Conservation (phyloP, 495 filamentous ascomycete genomes). For the Tuber magnatum region DNA sequence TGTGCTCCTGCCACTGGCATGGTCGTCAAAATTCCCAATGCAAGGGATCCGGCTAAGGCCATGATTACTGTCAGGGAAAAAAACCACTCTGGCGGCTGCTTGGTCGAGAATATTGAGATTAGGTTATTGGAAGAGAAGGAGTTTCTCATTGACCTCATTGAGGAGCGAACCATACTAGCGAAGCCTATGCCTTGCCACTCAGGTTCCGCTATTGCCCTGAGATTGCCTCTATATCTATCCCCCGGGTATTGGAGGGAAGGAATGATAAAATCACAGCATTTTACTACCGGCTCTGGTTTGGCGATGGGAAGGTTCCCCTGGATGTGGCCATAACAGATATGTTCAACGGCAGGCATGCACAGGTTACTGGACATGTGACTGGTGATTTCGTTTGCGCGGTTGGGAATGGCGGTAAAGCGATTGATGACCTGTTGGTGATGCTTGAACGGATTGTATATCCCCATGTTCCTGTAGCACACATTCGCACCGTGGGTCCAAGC, state of each 20-base stretch:
- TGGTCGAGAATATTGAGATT: slow-evolving; percentile 77
- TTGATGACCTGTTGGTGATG: no score
- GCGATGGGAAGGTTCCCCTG: slow-evolving; percentile 75
- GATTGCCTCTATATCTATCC: slow-evolving; percentile 66
- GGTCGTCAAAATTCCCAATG: slow-evolving; percentile 73
- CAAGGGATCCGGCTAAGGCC: slow-evolving; percentile 69
- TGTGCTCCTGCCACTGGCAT: slow-evolving; percentile 77
- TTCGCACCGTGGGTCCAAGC: no score
- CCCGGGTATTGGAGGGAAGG: slow-evolving; percentile 85
- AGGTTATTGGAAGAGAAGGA: slow-evolving; percentile 65
- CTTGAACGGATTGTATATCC: no score
- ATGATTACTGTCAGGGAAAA: slow-evolving; percentile 68
- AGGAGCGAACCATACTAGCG: slow-evolving; percentile 75
- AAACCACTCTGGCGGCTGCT: slow-evolving; percentile 55
- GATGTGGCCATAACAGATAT: slow-evolving; percentile 71
- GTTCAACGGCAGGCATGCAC: slow-evolving; percentile 79
- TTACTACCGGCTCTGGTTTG: slow-evolving; percentile 95
- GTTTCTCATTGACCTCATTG: slow-evolving; percentile 76
- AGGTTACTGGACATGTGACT: slow-evolving; percentile 80
- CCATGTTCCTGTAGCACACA: no score
- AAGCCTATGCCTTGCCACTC: slow-evolving; percentile 71
- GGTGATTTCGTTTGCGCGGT: slow-evolving; percentile 98
- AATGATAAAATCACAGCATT: slow-evolving; percentile 97
- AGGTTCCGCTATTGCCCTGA: slow-evolving; percentile 88
- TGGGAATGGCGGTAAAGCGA: slow-evolving; percentile 94